These are phyloP conservation scores for Acorus calamus DNA, from an alignment of 106 monocot genomes.

Conservation along the genomic window DNA sequence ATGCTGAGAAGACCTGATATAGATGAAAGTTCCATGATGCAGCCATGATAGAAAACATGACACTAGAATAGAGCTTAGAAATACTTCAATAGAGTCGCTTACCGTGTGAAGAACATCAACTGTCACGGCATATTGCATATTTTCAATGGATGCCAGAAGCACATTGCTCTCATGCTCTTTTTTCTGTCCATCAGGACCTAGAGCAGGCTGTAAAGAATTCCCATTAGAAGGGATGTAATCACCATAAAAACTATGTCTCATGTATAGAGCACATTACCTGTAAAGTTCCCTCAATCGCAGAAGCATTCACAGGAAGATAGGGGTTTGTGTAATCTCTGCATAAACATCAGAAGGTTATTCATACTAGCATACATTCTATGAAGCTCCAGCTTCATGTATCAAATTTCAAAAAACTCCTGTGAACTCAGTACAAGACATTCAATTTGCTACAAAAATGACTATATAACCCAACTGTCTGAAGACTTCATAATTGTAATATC, in stretches of 20 bases:
- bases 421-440: too few species aligned
- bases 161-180: conserved; percentile 67
- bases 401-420: too few species aligned
- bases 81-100: background rate
- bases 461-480: too few species aligned
- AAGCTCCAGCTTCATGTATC: too few species aligned
- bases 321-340: conserved; percentile 91
- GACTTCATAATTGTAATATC: too few species aligned
- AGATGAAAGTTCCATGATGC: background rate
- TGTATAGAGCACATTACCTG: conserved; percentile 37
- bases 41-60: too few species aligned
- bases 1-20: conserved; percentile 73
- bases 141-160: conserved; percentile 63
- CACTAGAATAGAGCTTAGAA: too few species aligned
- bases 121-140: conserved; percentile 69
- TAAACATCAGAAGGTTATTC: background rate
- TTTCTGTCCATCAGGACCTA: conserved; percentile 63
- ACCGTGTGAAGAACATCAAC: conserved; percentile 73
- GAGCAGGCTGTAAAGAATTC: conserved; percentile 9
- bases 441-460: too few species aligned
- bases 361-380: too few species aligned
- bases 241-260: background rate
- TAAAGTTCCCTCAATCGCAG: conserved; percentile 65
- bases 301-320: conserved; percentile 82
- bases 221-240: background rate